Percentiles rank a stretch among this genome's conserved stretches.
These are phyloP conservation scores for maize (Zea mays) DNA, from an alignment of 176 grass and related monocot genomes.

Conservation along the genomic window DNA sequence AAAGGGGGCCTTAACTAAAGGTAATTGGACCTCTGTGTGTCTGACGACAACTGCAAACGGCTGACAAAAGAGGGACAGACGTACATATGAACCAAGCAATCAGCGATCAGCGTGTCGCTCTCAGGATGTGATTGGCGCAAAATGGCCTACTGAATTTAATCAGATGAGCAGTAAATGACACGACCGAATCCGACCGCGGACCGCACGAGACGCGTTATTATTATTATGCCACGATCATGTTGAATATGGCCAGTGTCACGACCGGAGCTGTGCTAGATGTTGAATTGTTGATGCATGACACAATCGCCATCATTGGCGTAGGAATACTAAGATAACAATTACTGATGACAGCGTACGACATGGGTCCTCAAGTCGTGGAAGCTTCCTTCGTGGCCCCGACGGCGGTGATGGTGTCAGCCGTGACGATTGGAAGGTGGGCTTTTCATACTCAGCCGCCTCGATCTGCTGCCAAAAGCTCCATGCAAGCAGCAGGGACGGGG, in stretches of 20 bases:
- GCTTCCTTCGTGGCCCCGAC: background rate
- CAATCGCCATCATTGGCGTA: background rate
- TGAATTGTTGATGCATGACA: background rate
- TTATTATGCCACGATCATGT: background rate
- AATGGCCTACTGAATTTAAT: no score
- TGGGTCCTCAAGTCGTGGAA: background rate
- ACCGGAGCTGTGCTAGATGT: background rate
- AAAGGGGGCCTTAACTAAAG: no score
- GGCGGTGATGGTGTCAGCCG: constrained; percentile 28
- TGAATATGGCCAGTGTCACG: background rate
- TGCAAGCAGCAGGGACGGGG: background rate
- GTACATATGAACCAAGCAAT: no score
- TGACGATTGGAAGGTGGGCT: constrained; percentile 16
- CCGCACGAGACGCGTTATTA: background rate
- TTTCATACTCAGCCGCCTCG: background rate
- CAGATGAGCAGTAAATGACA: no score
- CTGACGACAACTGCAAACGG: no score
- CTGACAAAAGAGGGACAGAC: no score
- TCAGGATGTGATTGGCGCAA: no score
- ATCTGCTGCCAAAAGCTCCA: background rate
- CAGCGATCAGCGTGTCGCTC: no score
- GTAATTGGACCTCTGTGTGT: no score
- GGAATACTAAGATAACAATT: background rate
- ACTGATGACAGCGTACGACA: background rate
- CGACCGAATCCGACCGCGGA: background rate